Evolutionary conservation across 768 basidiomycete species (phyloP).

Genomic region (Omphalotus guepiniiformis): DNA sequence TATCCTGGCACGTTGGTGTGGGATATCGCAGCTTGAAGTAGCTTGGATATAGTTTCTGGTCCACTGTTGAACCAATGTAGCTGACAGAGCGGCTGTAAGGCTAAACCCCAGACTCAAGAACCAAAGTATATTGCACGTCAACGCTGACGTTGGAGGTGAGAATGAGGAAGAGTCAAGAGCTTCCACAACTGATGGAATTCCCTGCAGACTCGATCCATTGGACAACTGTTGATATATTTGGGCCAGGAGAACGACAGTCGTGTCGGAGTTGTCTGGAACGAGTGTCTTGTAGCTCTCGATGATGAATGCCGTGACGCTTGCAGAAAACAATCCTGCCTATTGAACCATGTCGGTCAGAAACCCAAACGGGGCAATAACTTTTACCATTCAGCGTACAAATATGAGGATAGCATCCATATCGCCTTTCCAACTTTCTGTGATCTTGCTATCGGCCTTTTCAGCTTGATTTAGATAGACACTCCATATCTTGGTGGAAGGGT

Average conservation of each 20-base stretch:
- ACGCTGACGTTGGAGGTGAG: conserved; percentile 23
- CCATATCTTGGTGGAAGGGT: conserved; percentile 36
- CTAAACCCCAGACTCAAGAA: conserved; percentile 42
- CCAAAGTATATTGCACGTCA: conserved; percentile 40
- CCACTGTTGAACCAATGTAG: conserved; percentile 50
- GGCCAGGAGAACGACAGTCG: conserved; percentile 23
- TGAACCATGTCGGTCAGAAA: background rate
- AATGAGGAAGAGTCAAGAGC: conserved; percentile 15
- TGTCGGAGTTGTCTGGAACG: conserved; percentile 23
- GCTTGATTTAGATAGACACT: conserved; percentile 31
- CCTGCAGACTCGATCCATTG: conserved; percentile 11
- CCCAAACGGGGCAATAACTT: too few relatives aligned
- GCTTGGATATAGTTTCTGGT: conserved; percentile 36
- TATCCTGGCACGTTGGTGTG: conserved; percentile 37
- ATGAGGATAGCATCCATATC: conserved; percentile 39
- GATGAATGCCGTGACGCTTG: conserved; percentile 35
- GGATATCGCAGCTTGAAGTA: conserved; percentile 26
- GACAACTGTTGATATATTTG: conserved; percentile 29
- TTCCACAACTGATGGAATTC: background rate
- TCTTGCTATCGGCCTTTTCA: conserved; percentile 26
- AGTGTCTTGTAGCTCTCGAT: conserved; percentile 34
- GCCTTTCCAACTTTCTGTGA: conserved; percentile 34
- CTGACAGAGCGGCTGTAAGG: conserved; percentile 36
- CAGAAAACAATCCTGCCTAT: conserved; percentile 38
- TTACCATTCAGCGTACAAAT: conserved; percentile 25